Evolutionary conservation across 2,329 filamentous ascomycete genomes (phyloP).

Genomic region (Aaosphaeria arxii): DNA sequence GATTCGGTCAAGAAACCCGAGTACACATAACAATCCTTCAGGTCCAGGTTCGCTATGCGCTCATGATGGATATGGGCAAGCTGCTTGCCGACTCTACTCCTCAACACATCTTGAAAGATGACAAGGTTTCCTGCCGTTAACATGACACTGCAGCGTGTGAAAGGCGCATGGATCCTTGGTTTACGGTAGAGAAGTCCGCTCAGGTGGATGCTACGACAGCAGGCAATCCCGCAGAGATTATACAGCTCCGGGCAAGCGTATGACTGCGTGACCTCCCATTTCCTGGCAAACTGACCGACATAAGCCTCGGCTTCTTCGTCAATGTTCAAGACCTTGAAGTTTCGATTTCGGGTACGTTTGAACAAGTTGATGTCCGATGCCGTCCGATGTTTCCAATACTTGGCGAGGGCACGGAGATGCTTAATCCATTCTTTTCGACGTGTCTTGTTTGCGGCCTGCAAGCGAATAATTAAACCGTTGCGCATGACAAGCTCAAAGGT

Average conservation of each 20-base stretch:
- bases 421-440: slow-evolving; percentile 63
- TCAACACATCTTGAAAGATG: slow-evolving; percentile 60
- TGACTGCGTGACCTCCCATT: slow-evolving; percentile 66
- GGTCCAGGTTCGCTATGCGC: slow-evolving; percentile 56
- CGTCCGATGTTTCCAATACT: slow-evolving; percentile 61
- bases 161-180: slow-evolving; percentile 60
- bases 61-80: slow-evolving; percentile 61
- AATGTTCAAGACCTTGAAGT: slow-evolving; percentile 59
- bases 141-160: slow-evolving; percentile 59
- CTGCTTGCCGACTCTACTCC: slow-evolving; percentile 53
- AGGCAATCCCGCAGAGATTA: slow-evolving; percentile 64
- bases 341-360: slow-evolving; percentile 56
- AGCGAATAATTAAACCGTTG: slow-evolving; percentile 60
- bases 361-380: slow-evolving; percentile 56
- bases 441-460: slow-evolving; percentile 56
- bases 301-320: slow-evolving; percentile 64
- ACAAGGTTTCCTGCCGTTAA: slow-evolving; percentile 60
- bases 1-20: slow-evolving; percentile 60
- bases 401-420: slow-evolving; percentile 54
- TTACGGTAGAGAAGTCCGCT: slow-evolving; percentile 63
- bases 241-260: slow-evolving; percentile 63
- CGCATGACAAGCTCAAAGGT: slow-evolving; percentile 61
- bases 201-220: slow-evolving; percentile 60
- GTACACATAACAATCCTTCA: slow-evolving; percentile 65
- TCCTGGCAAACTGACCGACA: slow-evolving; percentile 63